Conservation (phyloP, 495 filamentous ascomycete genomes). For the Talaromyces stipitatus region DNA sequence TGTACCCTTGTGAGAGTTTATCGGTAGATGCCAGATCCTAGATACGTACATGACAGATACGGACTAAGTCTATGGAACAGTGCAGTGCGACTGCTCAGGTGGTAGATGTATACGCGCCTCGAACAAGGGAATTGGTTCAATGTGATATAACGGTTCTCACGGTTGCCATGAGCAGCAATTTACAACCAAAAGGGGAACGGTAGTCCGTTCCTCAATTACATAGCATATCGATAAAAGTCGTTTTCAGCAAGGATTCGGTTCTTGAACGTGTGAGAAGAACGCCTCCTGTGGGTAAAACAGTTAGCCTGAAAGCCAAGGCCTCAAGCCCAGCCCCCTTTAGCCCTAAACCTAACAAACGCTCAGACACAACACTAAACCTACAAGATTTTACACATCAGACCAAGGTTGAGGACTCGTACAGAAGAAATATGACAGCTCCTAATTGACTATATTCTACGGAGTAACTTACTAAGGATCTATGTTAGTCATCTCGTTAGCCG, state of each 20-base stretch:
- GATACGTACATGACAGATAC: too few relatives aligned
- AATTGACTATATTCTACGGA: background rate
- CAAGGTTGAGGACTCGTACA: background rate
- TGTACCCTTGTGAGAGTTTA: too few relatives aligned
- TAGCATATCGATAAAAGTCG: background rate
- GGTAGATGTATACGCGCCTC: background rate
- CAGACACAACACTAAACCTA: background rate
- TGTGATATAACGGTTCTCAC: background rate
- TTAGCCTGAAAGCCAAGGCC: background rate
- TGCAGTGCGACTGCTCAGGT: too few relatives aligned
- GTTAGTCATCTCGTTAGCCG: background rate
- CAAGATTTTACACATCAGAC: background rate
- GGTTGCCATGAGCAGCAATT: background rate
- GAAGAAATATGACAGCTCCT: background rate
- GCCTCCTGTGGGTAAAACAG: background rate
- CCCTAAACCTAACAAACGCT: background rate
- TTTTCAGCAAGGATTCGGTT: background rate
- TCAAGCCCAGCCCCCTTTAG: background rate
- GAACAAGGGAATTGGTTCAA: background rate
- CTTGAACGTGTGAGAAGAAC: background rate
- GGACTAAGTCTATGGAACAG: too few relatives aligned
- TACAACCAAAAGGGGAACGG: background rate
- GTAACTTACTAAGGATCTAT: background rate
- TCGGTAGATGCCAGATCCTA: too few relatives aligned
- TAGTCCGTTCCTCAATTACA: background rate